Base-by-base conservation (phyloP, 139 green algal species). In the Penium margaritaceum region DNA sequence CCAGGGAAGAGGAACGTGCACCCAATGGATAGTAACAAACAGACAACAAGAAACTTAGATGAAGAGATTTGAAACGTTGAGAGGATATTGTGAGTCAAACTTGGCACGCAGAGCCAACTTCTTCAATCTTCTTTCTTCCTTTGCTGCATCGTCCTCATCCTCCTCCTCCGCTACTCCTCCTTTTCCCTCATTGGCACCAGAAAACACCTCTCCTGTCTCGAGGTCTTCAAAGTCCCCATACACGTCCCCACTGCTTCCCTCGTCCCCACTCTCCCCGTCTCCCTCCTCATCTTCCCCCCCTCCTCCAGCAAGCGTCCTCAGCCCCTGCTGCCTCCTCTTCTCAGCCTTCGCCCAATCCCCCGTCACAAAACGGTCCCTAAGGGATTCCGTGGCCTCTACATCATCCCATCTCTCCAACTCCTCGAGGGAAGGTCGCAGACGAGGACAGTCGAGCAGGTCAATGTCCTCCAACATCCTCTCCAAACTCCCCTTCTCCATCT, bases 181-280 rank as follows among this genome's bases (percentile, higher is more conserved):
- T 0, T 83, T 85, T 0, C 88, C 87, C 72, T 96, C 92, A 72
- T 96, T 91, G 32, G 86, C 86, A 7, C 84, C 77, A 77, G 60
- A 55, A 58, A 86, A 85, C 29, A 76, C 68, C 55, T 85, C 71
- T 27, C 89, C 92, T 0, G 88, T 89, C 79, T 98, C 94, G 55
- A 98, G 36, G 76, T 98, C 94, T 80, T 96, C 90, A 83, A 97
- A 97, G 33, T 97, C 90, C 0, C 88, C 90, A 74, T 88, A 93
- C 21, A 90, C 86, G 15, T 89, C 86, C 2, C 77, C 81, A 4
- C 21, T 39, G 80, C 96, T 95, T 30, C 96, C 89, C 1, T 87
- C 89, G 69, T 89, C 90, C 9, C 88, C 87, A 15, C 38, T 53
- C 14, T 38, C 47, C 27, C 38, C 68, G 17, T 38, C 41, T 24